phyloP scores from a whole-genome alignment of 179 eudicot species.

The Corrigiola litoralis region DNA sequence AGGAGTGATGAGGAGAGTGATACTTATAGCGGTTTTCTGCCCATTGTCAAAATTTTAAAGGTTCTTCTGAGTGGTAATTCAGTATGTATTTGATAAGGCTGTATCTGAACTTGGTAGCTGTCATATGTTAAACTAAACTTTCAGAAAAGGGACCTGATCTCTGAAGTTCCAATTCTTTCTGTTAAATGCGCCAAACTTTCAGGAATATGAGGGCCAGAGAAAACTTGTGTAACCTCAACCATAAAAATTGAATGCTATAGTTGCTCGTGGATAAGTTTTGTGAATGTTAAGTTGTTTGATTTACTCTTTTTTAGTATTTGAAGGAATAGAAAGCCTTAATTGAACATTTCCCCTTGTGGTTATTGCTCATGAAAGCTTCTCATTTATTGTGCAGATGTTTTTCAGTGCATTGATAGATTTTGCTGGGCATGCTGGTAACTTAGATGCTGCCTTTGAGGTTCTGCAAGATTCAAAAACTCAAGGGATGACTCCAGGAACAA shows the following conservation, averaged over 20 bases:
- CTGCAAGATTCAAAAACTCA: conserved; percentile 58
- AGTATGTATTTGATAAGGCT: not conserved
- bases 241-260: too few relatives aligned
- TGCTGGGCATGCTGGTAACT: conserved; percentile 86
- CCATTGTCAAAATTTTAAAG: not conserved
- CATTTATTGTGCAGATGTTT: conserved; percentile 62
- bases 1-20: not conserved
- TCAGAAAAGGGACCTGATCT: not conserved
- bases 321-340: too few relatives aligned
- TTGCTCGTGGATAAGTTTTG: too few relatives aligned
- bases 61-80: not conserved
- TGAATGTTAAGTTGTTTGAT: too few relatives aligned
- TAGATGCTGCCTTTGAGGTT: conserved; percentile 84
- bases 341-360: not conserved
- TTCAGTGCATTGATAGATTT: conserved; percentile 94
- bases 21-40: not conserved
- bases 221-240: too few relatives aligned
- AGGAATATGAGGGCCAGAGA: too few relatives aligned
- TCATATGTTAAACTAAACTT: not conserved
- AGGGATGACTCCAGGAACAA: conserved; percentile 60
- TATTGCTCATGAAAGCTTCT: conserved; percentile 17
- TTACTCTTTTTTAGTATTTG: not conserved
- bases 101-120: not conserved
- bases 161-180: too few relatives aligned
- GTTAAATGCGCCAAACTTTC: too few relatives aligned